Conservation (phyloP, 305 asterid genomes). For the Fraxinus greggii region DNA sequence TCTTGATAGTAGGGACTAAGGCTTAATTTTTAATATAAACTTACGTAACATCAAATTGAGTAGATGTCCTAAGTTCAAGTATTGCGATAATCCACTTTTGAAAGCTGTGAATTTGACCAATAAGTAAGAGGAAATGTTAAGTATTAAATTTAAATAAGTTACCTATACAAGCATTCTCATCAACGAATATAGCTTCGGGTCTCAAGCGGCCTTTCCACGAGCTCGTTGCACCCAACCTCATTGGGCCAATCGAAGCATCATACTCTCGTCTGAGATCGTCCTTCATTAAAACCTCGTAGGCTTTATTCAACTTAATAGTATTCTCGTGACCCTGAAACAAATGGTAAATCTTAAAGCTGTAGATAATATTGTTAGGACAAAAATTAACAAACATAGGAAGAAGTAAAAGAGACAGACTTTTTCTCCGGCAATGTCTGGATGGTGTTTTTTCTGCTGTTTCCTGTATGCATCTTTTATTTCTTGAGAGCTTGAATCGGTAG, state of each 20-base stretch:
- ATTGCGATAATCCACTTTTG: not conserved
- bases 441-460: slow-evolving; percentile 55
- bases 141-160: not conserved
- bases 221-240: slow-evolving; percentile 33
- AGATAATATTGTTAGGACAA: not conserved
- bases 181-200: slow-evolving; percentile 61
- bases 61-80: not conserved
- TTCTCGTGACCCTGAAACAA: slow-evolving; percentile 57
- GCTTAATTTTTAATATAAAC: not conserved
- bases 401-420: slow-evolving; percentile 30
- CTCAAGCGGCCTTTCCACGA: slow-evolving; percentile 54
- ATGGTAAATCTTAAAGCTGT: not conserved
- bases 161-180: slow-evolving; percentile 63
- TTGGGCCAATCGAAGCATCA: slow-evolving; percentile 38
- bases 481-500: slow-evolving; percentile 41
- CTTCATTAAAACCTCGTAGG: slow-evolving; percentile 44
- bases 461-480: slow-evolving; percentile 58
- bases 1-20: not conserved
- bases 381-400: not conserved
- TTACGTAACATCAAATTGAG: not conserved
- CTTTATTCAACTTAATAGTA: slow-evolving; percentile 53
- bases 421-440: slow-evolving; percentile 65
- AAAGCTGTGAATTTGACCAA: not conserved
- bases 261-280: slow-evolving; percentile 46
- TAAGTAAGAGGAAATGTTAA: not conserved